Evolutionary conservation across 139 green algal genomes (phyloP), one percentile per base, ranked within the genome.

Genomic region (Tetraselmis chui): DNA sequence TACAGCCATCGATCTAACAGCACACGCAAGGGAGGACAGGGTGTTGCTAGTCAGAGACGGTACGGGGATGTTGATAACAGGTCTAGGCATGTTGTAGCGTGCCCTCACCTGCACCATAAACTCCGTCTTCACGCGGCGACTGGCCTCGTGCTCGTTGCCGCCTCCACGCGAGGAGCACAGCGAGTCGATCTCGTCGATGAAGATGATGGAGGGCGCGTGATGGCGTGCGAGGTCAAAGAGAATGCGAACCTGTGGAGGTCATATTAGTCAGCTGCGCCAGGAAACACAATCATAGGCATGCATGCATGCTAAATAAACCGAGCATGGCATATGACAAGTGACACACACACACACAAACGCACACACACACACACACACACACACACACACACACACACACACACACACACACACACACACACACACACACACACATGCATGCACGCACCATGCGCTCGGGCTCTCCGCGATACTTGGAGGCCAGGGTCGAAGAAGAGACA

Each of bases 101-200:
- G 81, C 83, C 45, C 87, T 76, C 59, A 96, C 93, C 91, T 98
- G 95, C 31, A 93, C 89, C 0, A 98, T 91, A 75, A 98, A 89
- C 91, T 98, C 95, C 0, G 91, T 97, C 91, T 98, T 98, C 5
- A 97, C 92, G 5, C 95, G 87, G 31, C 95, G 79, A 1, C 83
- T 92, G 0, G 94, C 93, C 86, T 98, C 95, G 80, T 98, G 95
- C 90, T 98, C 95, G 22, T 92, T 92, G 31, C 86, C 32, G 11
- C 84, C 82, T 1, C 93, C 95, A 23, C 95, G 86, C 59, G 92
- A 92, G 27, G 88, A 92, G 89, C 94, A 98, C 32, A 97, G 89
- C 77, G 87, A 91, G 88, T 98, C 95, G 45, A 67, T 67, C 45
- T 67, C 45, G 18, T 67, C 45, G 45, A 67, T 18, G 45, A 67